phyloP scores from a whole-genome alignment of 768 basidiomycete genomes.

The Artomyces pyxidatus region DNA sequence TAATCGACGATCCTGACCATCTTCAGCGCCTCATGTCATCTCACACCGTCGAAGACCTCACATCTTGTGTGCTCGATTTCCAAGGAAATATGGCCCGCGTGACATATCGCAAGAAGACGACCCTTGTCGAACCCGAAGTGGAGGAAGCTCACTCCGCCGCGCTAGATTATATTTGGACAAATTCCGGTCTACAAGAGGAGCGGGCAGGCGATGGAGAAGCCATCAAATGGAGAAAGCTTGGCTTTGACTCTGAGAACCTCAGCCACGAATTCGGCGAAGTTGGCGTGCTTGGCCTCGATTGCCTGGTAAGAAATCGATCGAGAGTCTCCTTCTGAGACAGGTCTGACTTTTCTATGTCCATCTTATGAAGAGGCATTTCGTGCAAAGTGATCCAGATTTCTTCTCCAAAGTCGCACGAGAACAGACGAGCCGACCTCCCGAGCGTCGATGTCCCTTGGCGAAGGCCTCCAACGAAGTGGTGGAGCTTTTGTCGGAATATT shows the following conservation, averaged over 20 bases:
- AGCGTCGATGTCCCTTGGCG: slow-evolving; percentile 76
- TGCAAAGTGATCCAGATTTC: slow-evolving; percentile 56
- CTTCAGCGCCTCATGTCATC: slow-evolving; percentile 73
- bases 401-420: slow-evolving; percentile 79
- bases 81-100: slow-evolving; percentile 80
- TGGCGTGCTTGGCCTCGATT: slow-evolving; percentile 76
- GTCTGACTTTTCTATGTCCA: too few species aligned
- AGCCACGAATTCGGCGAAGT: slow-evolving; percentile 69
- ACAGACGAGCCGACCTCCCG: slow-evolving; percentile 64
- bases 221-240: slow-evolving; percentile 70
- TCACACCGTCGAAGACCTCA: slow-evolving; percentile 72
- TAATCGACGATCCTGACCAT: slow-evolving; percentile 3
- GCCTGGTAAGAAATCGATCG: slow-evolving; percentile 69
- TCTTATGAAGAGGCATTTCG: slow-evolving; percentile 64
- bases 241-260: slow-evolving; percentile 70
- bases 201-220: slow-evolving; percentile 38
- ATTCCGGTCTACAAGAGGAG: slow-evolving; percentile 48
- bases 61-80: slow-evolving; percentile 80
- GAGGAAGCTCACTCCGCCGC: slow-evolving; percentile 50
- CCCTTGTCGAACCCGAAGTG: slow-evolving; percentile 59
- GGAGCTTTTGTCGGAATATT: slow-evolving; percentile 76
- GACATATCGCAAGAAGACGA: slow-evolving; percentile 73
- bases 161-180: slow-evolving; percentile 62
- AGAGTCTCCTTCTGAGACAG: too few species aligned
- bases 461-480: slow-evolving; percentile 82